These are phyloP conservation scores for Poa annua DNA, from an alignment of 176 grass and related monocot genomes.

Conservation along the genomic window DNA sequence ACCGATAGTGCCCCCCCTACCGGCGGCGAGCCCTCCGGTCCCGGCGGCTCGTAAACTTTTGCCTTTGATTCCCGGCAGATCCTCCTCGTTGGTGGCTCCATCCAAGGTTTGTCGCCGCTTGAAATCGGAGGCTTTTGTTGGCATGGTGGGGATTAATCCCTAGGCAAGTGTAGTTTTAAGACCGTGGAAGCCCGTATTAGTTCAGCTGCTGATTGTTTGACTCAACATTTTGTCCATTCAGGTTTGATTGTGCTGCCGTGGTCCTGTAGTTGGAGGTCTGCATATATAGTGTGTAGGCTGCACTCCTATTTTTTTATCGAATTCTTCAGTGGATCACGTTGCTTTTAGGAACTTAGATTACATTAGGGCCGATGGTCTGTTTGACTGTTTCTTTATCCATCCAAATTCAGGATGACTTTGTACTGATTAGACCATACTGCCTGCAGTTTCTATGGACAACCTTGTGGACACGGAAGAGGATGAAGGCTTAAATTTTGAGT, in stretches of 20 bases:
- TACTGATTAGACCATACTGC: constrained; percentile 14
- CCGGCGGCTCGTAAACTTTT: neutral
- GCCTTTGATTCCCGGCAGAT: neutral
- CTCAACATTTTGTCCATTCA: neutral
- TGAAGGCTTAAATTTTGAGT: constrained; percentile 42
- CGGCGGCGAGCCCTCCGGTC: neutral
- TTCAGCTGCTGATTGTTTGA: neutral
- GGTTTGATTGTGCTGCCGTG: neutral
- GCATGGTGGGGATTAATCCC: neutral
- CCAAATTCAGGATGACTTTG: neutral
- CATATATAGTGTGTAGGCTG: neutral
- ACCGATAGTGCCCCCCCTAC: neutral
- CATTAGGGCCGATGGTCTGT: neutral
- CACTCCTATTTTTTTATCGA: neutral
- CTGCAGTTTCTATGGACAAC: constrained; percentile 17
- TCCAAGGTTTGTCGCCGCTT: neutral
- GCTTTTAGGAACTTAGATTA: neutral
- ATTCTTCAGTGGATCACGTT: neutral
- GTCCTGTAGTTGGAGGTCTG: constrained; percentile 12
- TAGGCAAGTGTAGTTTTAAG: neutral
- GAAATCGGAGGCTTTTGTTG: neutral
- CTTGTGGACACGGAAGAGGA: constrained; percentile 13
- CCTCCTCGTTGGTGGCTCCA: neutral
- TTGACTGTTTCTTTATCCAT: constrained; percentile 24
- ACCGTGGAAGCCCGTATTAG: neutral